A percentile compares a stretch with the other conserved stretches of the same genome.
phyloP scores from a whole-genome alignment of 1,139 yeast species.

The Arxiozyma heterogenica region DNA sequence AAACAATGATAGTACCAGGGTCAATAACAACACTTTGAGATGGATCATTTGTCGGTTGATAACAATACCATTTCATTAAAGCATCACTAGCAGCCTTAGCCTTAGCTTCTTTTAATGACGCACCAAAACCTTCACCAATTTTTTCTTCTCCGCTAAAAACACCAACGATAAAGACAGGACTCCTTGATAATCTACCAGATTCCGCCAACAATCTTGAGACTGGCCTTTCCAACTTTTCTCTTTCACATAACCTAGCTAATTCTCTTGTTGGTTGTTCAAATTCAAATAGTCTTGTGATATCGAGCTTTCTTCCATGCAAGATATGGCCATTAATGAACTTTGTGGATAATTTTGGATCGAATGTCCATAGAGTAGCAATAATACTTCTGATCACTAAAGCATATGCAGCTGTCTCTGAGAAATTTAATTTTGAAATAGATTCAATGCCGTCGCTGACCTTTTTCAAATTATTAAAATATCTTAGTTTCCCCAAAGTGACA shows the following conservation, averaged over 20 bases:
- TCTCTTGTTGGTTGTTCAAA: slow-evolving; percentile 84
- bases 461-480: slow-evolving; percentile 35
- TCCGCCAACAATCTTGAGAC: slow-evolving; percentile 80
- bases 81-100: slow-evolving; percentile 89
- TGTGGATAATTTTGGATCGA: slow-evolving; percentile 39
- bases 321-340: slow-evolving; percentile 63
- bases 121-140: slow-evolving; percentile 91
- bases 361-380: slow-evolving; percentile 52
- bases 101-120: slow-evolving; percentile 86
- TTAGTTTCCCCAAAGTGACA: slow-evolving; percentile 54
- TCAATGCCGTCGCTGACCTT: slow-evolving; percentile 26
- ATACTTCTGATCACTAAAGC: slow-evolving; percentile 62
- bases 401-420: slow-evolving; percentile 28
- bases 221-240: slow-evolving; percentile 70
- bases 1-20: slow-evolving; percentile 38
- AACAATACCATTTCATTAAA: slow-evolving; percentile 83
- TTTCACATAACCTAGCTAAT: slow-evolving; percentile 64
- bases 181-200: slow-evolving; percentile 77
- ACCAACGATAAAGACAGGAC: slow-evolving; percentile 86
- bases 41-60: slow-evolving; percentile 55
- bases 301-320: slow-evolving; percentile 61
- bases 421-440: slow-evolving; percentile 17
- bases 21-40: slow-evolving; percentile 31
- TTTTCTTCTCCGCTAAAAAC: slow-evolving; percentile 76
- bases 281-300: slow-evolving; percentile 61